phyloP scores from a whole-genome alignment of 2,329 filamentous ascomycete genomes.

The Didymella lethalis region DNA sequence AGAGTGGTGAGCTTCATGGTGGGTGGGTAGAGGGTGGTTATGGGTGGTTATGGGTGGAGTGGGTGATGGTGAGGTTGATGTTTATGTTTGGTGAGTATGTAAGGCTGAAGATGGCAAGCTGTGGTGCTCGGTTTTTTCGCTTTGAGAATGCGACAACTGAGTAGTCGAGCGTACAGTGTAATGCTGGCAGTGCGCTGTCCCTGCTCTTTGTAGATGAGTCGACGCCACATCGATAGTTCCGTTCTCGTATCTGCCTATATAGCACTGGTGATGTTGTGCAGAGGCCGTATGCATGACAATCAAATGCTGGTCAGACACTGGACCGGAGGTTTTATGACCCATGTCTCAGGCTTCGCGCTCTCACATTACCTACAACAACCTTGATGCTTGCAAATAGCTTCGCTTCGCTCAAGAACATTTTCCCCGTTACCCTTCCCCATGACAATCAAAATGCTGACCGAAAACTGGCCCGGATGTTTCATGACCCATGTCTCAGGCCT shows the following conservation, averaged over 20 bases:
- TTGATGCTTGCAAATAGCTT: too few relatives aligned
- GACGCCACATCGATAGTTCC: not conserved
- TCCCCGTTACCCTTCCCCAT: too few relatives aligned
- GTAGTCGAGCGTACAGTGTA: not conserved
- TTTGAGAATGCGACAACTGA: not conserved
- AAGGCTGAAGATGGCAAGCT: not conserved
- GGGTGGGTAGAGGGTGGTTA: not conserved
- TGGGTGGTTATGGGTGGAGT: not conserved
- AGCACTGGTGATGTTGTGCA: not conserved
- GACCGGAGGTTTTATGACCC: not conserved
- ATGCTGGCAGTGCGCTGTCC: not conserved
- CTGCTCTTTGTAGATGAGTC: not conserved
- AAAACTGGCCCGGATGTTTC: too few relatives aligned
- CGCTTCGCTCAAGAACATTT: too few relatives aligned
- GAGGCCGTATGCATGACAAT: not conserved
- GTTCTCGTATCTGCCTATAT: not conserved
- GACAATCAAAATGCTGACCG: too few relatives aligned
- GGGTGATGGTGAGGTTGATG: not conserved
- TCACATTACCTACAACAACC: not conserved
- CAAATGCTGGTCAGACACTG: not conserved
- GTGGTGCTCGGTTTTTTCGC: not conserved
- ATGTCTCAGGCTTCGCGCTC: not conserved
- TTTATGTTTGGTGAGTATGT: not conserved
- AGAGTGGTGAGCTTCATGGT: slow-evolving; percentile 10
- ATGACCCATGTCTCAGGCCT: too few relatives aligned